Percentiles rank a stretch among this genome's conserved stretches.
Evolutionary conservation across 805 yeast genomes (phyloP).

Genomic region (Schwanniomyces sp.): DNA sequence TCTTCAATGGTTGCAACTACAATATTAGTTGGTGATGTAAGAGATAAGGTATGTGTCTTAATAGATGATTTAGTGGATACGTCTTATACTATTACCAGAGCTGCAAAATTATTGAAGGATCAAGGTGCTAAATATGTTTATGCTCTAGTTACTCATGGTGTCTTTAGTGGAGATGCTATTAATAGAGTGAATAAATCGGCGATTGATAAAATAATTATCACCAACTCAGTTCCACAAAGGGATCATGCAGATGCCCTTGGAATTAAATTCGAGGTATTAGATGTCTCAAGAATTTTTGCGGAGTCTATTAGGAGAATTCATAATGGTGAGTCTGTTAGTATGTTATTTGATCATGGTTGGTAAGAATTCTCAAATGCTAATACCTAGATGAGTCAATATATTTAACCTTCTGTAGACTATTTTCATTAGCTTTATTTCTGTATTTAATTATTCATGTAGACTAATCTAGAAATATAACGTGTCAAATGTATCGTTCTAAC

Average conservation of each 20-base stretch:
- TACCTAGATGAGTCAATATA: background rate
- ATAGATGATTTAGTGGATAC: conserved; percentile 95
- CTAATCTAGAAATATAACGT: background rate
- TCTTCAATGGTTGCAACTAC: conserved; percentile 65
- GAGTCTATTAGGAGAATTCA: conserved; percentile 96
- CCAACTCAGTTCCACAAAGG: conserved; percentile 88
- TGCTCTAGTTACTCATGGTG: conserved; percentile 89
- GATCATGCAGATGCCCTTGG: conserved; percentile 46
- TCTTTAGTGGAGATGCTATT: conserved; percentile 89
- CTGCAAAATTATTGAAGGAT: conserved; percentile 87
- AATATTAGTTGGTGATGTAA: conserved; percentile 95
- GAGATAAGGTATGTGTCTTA: conserved; percentile 80
- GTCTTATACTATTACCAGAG: conserved; percentile 85
- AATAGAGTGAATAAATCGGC: conserved; percentile 62
- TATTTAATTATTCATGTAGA: background rate
- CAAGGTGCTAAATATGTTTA: conserved; percentile 88
- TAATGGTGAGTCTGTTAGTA: conserved; percentile 94
- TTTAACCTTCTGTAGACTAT: background rate
- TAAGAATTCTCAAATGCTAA: conserved; percentile 12
- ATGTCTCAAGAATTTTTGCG: conserved; percentile 84
- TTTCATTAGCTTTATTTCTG: background rate
- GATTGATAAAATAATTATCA: conserved; percentile 83
- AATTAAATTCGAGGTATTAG: conserved; percentile 73
- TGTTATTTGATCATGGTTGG: conserved; percentile 86
- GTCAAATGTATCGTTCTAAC: no score